Percentiles rank a stretch among this genome's conserved stretches.
Evolutionary conservation across 257 asterid species (phyloP).

Genomic region (Knoxia roxburghii): DNA sequence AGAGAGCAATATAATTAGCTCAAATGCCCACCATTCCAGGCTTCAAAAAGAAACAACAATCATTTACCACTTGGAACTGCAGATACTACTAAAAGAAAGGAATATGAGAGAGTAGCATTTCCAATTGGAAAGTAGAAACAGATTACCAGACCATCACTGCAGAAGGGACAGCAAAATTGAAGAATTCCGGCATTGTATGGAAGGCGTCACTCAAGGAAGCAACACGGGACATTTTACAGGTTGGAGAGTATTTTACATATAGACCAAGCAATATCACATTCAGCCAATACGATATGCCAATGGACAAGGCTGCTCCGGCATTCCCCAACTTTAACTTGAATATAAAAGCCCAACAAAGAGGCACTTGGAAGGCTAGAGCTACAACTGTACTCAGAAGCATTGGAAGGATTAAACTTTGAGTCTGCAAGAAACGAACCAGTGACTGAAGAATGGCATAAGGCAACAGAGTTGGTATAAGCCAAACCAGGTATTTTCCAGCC

Average conservation of each 20-base stretch:
- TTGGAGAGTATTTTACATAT: slow-evolving; percentile 49
- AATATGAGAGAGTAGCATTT: neutral
- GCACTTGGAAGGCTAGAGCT: slow-evolving; percentile 50
- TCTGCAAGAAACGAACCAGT: slow-evolving; percentile 58
- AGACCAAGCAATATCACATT: slow-evolving; percentile 47
- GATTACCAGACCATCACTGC: slow-evolving; percentile 84
- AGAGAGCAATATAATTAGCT: slow-evolving; percentile 56
- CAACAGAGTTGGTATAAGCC: slow-evolving; percentile 65
- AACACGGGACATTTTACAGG: slow-evolving; percentile 39
- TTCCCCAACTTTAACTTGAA: slow-evolving; percentile 55
- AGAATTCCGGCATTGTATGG: slow-evolving; percentile 44
- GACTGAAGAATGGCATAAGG: slow-evolving; percentile 74
- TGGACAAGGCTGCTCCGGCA: slow-evolving; percentile 68
- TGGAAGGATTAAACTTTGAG: slow-evolving; percentile 68
- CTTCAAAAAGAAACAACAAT: slow-evolving; percentile 19
- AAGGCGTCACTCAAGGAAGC: slow-evolving; percentile 39
- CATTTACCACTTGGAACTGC: neutral
- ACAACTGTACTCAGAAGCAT: slow-evolving; percentile 62
- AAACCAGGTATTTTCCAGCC: slow-evolving; percentile 57
- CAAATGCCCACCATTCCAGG: slow-evolving; percentile 83
- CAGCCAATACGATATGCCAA: slow-evolving; percentile 66
- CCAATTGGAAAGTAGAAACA: neutral
- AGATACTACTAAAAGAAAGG: neutral
- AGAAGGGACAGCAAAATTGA: slow-evolving; percentile 64
- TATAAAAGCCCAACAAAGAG: slow-evolving; percentile 58